Evolutionary conservation across 768 basidiomycete genomes (phyloP), one percentile per base, ranked within the genome.

Genomic region (Lentinus brumalis): DNA sequence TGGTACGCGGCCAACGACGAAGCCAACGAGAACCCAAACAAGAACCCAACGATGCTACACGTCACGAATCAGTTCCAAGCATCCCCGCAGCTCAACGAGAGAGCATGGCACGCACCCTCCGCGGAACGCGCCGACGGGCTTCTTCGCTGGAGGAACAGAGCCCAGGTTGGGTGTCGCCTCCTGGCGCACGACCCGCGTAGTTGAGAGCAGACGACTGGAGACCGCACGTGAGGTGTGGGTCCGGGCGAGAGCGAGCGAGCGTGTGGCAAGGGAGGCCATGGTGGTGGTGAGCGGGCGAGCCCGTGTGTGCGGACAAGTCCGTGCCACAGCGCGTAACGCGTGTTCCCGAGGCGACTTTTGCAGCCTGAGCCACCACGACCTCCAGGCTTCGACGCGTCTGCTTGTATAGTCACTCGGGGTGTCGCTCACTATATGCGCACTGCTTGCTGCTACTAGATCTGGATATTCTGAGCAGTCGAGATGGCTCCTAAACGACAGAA

Each of bases 21-120:
- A 1, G 94, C 93, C 39, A 95, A 74, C 5, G 94, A 94, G 78
- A 96, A 96, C 1, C 94, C 95, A 66, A 95, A 86, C 39, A 97
- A 73, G 71, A 94, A 94, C 0, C 92, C 92, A 44, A 94, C 82
- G 56, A 94, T 85, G 51, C 92, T 94, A 42, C 30, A 49, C 5
- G 8, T 14, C 32, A 32, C 29, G 21, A 10, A 51, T 54, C 45
- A 54, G 29, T 15, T 29, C 30, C 44, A 47, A 2, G 50, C 18
- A 5, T 3, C n/a, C 21, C 8, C 50, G 30, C n/a, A 45, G n/a
- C 31, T 0, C 52, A 2, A 31, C 18, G 40, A 38, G 47, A 35
- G 16, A 42, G 10, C 3, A 31, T 21, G 46, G 53, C 40, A 70
- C 75, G 63, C 59, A 78, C 78, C 78, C 76, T 63, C 78, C 78